phyloP scores from a whole-genome alignment of 2,329 filamentous ascomycete species.

The Penicillium olsonii region DNA sequence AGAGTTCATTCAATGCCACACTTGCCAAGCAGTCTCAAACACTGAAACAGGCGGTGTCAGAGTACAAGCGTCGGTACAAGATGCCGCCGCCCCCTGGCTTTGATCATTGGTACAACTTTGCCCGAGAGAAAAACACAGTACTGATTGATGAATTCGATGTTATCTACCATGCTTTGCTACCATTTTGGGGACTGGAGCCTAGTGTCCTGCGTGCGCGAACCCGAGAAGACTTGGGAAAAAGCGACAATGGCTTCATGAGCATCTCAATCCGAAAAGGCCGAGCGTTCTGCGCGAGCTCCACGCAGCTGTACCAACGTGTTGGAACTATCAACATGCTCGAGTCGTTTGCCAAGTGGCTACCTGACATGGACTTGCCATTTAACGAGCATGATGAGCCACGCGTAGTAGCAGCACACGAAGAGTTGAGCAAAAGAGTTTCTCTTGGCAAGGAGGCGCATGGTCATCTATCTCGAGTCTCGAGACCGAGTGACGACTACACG shows the following conservation, averaged over 20 bases:
- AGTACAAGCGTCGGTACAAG: conserved; percentile 16
- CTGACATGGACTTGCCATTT: conserved; percentile 88
- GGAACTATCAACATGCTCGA: conserved; percentile 74
- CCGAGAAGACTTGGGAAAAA: conserved; percentile 7
- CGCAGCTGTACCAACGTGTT: conserved; percentile 35
- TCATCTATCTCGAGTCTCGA: conserved; percentile 1
- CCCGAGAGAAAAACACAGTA: conserved; percentile 4
- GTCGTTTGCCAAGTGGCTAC: conserved; percentile 69
- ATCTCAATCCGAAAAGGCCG: conserved; percentile 8
- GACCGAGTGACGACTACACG: not conserved
- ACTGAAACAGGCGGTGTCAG: conserved; percentile 9
- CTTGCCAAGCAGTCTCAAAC: conserved; percentile 11
- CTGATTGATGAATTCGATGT: conserved; percentile 18
- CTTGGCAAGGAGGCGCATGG: conserved; percentile 22
- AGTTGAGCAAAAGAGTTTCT: conserved; percentile 65
- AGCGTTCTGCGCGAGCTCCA: conserved; percentile 45
- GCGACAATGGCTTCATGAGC: conserved; percentile 9
- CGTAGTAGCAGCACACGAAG: conserved; percentile 74
- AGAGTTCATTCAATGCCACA: not conserved
- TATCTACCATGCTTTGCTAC: conserved; percentile 13
- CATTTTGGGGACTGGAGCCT: conserved; percentile 16
- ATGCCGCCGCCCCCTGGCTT: conserved; percentile 16
- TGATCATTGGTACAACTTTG: conserved; percentile 17
- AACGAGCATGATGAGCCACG: conserved; percentile 85
- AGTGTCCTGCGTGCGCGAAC: conserved; percentile 5